Evolutionary conservation across 2,329 filamentous ascomycete genomes (phyloP).

Genomic region (Fusarium falciforme): DNA sequence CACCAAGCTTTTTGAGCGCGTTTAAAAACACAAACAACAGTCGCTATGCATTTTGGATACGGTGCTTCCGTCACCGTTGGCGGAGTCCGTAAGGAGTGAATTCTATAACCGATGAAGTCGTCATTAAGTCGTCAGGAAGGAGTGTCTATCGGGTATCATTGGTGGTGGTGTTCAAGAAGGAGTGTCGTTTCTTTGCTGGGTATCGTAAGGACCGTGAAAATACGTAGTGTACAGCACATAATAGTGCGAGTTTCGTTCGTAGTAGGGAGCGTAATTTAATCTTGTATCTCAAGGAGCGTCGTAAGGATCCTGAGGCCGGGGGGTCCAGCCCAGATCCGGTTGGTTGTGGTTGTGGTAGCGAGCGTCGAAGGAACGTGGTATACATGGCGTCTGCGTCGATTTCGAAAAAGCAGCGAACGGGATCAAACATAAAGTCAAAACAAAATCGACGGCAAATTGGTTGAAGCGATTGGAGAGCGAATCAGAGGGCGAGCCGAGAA

Average conservation of each 20-base stretch:
- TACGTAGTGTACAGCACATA: conserved; percentile 47
- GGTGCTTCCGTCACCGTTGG: conserved; percentile 50
- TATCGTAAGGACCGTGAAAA: conserved; percentile 49
- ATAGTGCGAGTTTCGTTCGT: conserved; percentile 29
- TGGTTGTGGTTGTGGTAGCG: conserved; percentile 44
- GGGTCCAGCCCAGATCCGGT: conserved; percentile 5
- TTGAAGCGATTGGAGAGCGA: conserved; percentile 23
- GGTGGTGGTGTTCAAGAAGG: conserved; percentile 30
- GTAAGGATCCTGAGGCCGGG: background rate
- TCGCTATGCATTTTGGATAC: conserved; percentile 67
- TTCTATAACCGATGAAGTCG: conserved; percentile 52
- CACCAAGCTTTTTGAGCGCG: conserved; percentile 44
- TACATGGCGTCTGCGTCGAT: conserved; percentile 52
- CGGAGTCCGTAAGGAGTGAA: conserved; percentile 59
- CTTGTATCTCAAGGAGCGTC: conserved; percentile 43
- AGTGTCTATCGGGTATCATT: conserved; percentile 52
- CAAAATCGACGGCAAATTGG: conserved; percentile 29
- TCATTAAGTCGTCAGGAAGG: conserved; percentile 53
- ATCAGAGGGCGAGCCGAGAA: conserved; percentile 32
- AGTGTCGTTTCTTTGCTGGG: conserved; percentile 40
- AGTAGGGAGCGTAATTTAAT: conserved; percentile 46
- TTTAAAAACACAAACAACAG: conserved; percentile 50
- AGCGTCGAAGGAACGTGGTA: conserved; percentile 51
- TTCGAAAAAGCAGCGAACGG: conserved; percentile 35
- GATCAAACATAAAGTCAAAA: conserved; percentile 32